phyloP scores from a whole-genome alignment of 257 asterid genomes.

The Nemophila menziesii region DNA sequence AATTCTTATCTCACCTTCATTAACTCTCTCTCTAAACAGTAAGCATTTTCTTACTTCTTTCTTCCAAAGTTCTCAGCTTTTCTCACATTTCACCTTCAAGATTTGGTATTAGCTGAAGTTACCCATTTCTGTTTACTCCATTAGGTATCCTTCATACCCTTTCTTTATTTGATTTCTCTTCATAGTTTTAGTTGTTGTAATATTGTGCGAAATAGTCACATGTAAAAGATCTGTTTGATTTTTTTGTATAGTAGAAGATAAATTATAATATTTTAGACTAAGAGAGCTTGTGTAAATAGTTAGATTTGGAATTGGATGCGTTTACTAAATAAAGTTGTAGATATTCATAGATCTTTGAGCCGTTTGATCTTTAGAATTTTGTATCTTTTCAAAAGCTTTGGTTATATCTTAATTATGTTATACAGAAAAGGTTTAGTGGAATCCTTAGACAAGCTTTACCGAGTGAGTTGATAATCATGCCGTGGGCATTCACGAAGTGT shows the following conservation, averaged over 20 bases:
- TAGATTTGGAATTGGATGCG: background rate
- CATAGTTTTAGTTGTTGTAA: too few species aligned
- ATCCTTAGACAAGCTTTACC: constrained; percentile 13
- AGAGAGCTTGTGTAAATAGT: background rate
- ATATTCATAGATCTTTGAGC: background rate
- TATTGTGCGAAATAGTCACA: too few species aligned
- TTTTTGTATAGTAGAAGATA: too few species aligned
- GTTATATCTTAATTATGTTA: background rate
- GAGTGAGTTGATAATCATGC: constrained; percentile 48
- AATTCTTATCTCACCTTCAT: background rate
- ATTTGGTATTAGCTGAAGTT: constrained; percentile 5
- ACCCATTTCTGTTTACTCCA: background rate
- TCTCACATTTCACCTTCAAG: constrained; percentile 1
- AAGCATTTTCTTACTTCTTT: background rate
- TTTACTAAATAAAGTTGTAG: background rate
- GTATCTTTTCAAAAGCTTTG: background rate
- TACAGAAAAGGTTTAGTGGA: constrained; percentile 19
- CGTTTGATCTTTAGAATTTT: background rate
- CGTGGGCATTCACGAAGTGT: constrained; percentile 49
- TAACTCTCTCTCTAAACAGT: background rate
- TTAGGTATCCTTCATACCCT: constrained; percentile 7
- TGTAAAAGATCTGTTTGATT: too few species aligned
- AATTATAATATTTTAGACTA: too few species aligned
- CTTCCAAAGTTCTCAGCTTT: constrained; percentile 1
- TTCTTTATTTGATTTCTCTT: background rate